Evolutionary conservation across 495 filamentous ascomycete species (phyloP), one percentile per base, ranked within the genome.

Genomic region (Lasiosphaeria miniovina): DNA sequence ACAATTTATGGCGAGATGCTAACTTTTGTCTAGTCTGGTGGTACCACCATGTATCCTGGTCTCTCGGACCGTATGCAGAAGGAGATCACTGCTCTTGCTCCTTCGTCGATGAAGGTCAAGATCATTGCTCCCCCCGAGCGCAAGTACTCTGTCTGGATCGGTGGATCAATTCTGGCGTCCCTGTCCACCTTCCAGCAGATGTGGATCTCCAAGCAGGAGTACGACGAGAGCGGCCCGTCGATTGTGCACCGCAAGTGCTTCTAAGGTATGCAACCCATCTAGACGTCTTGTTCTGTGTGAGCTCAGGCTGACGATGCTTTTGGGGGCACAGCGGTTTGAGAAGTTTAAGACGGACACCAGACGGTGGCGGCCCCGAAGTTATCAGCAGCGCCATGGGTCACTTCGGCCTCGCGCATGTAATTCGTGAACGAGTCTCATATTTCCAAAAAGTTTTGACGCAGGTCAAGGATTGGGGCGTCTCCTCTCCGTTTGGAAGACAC

Each of bases 131-230:
- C 94, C 62, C 93, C 94, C 34, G 94, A 98, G 82, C 85, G 94
- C 69, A 96, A 97, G 79, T 98, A 98, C 82, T 98, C 94, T 62
- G 94, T 98, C 84, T 98, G 94, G 94, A 98, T 98, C 78, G 94
- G 94, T 91, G 94, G 94, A 86, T 98, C 94, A 77, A 98, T 98
- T 77, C 82, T 98, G 74, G 94, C 94, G 65, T 98, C 94, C 63
- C 90, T 98, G 65, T 98, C 94, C 60, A 98, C 94, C 81, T 98
- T 98, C 92, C 94, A 98, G 83, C 94, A 98, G 84, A 98, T 98
- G 95, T 98, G 94, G 94, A 98, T 98, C 88, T 98, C 94, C 65
- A 98, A 98, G 90, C 94, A 98, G 84, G 94, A 98, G 85, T 98
- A 98, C 86, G 94, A 98, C 82, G 94, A 98, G 90, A 92, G 88